Base-by-base conservation (phyloP, 2,329 filamentous ascomycete species). In the Verticillium tricorpus region DNA sequence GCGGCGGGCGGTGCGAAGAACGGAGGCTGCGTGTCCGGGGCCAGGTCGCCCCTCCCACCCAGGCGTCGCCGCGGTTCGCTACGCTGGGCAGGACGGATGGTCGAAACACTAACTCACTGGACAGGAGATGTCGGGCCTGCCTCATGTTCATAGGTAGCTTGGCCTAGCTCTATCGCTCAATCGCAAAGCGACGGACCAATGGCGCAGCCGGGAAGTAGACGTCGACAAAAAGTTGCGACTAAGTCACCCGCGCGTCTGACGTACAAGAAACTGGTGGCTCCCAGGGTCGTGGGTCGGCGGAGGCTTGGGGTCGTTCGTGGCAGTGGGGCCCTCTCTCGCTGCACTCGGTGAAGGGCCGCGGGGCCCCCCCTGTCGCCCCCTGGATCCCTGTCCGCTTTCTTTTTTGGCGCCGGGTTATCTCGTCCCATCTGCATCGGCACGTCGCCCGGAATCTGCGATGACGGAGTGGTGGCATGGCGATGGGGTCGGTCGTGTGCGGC, bases 151-250 rank as follows among this genome's bases (percentile, higher is more conserved):
- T 56, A 56, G 54, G 31, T 28, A 56, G 31, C 25, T 32, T 31
- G 12, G 19, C 45, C n/a, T 50, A 50, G 45, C 45, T 50, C 45
- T 50, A 50, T 50, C 45, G 22, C 45, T 22, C 45, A 50, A 50
- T 50, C 45, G 45, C 45, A 56, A 56, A 15, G 31, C 19, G 15
- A 32, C 22, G 54, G 22, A 19, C 54, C 54, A 56, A 56, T 56
- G 54, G 31, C 54, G 25, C 14, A 32, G 54, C 54, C n/a, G 14
- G 14, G 31, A 56, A 56, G 17, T 14, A 32, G 54, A n/a, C 54
- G 54, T 56, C 54, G 54, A 56, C 54, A 56, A 56, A 56, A 56
- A 56, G 54, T 56, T 28, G 54, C 54, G 54, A 56, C 54, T 56
- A 56, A 56, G 8, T 50, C 7, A 9, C 40, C 40, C 45, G 17